Percentiles rank a stretch among this genome's conserved stretches.
Evolutionary conservation across 805 yeast genomes (phyloP).

Genomic region (Kluyveromyces starmeri): DNA sequence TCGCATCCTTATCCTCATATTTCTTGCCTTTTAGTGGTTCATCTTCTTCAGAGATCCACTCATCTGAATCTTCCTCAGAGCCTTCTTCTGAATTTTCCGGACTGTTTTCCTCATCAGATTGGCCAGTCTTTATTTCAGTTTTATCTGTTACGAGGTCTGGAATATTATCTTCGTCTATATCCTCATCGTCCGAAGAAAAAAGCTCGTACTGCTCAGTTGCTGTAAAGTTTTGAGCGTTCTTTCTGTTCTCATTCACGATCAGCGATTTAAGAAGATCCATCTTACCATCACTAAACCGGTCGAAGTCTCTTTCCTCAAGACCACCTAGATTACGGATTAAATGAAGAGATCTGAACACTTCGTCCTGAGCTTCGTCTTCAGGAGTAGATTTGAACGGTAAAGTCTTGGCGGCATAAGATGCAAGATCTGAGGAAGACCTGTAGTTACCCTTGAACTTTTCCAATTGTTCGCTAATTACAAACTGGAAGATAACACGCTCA

Average conservation of each 20-base stretch:
- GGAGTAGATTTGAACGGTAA: slow-evolving; percentile 49
- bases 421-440: slow-evolving; percentile 27
- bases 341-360: slow-evolving; percentile 74
- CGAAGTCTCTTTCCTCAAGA: slow-evolving; percentile 84
- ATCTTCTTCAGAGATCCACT: slow-evolving; percentile 30
- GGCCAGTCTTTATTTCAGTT: slow-evolving; percentile 23
- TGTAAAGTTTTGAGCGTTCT: slow-evolving; percentile 15
- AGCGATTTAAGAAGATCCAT: slow-evolving; percentile 67
- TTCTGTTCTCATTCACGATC: slow-evolving; percentile 36
- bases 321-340: slow-evolving; percentile 72
- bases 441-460: slow-evolving; percentile 32
- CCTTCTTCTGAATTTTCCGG: slow-evolving; percentile 30
- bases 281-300: slow-evolving; percentile 68
- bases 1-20: slow-evolving; percentile 67
- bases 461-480: slow-evolving; percentile 49
- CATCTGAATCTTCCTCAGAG: slow-evolving; percentile 28
- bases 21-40: slow-evolving; percentile 59
- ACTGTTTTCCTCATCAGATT: slow-evolving; percentile 24
- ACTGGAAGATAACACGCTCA: slow-evolving; percentile 74
- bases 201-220: slow-evolving; percentile 15
- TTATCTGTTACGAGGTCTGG: slow-evolving; percentile 8
- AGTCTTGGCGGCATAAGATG: slow-evolving; percentile 31
- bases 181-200: slow-evolving; percentile 25
- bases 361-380: slow-evolving; percentile 64
- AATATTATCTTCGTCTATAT: slow-evolving; percentile 14